Percentiles rank a stretch among this genome's conserved stretches.
Conservation (phyloP, 2,329 filamentous ascomycete genomes). For the Mollisiaceae sp. region DNA sequence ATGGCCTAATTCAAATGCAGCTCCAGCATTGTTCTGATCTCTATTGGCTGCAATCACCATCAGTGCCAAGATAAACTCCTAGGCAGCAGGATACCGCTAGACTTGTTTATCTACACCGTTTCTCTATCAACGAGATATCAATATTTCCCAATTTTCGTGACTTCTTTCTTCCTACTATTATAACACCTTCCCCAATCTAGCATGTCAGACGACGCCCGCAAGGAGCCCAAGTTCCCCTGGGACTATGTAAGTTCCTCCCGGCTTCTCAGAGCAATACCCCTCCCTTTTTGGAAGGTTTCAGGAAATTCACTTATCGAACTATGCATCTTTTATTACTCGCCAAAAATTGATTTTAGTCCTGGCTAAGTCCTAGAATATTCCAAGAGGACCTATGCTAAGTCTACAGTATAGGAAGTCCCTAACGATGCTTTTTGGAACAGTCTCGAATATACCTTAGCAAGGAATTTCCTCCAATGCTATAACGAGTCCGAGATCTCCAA, state of each 20-base stretch:
- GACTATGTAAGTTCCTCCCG: not conserved
- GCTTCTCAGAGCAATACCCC: too few relatives aligned
- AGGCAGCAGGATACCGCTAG: not conserved
- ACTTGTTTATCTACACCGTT: not conserved
- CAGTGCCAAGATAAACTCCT: not conserved
- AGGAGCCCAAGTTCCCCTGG: not conserved
- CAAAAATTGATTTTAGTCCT: too few relatives aligned
- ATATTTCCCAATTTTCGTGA: not conserved
- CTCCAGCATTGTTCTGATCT: too few relatives aligned
- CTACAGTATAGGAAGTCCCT: not conserved
- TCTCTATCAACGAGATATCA: not conserved
- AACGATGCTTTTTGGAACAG: slow-evolving; percentile 4
- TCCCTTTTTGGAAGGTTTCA: too few relatives aligned
- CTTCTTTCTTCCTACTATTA: too few relatives aligned
- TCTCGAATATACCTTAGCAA: not conserved
- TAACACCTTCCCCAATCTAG: not conserved
- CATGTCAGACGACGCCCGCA: slow-evolving; percentile 4
- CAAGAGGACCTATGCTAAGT: too few relatives aligned
- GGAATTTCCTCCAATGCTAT: slow-evolving; percentile 1
- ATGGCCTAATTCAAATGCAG: too few relatives aligned
- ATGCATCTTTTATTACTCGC: too few relatives aligned
- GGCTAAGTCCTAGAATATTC: too few relatives aligned
- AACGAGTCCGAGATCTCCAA: not conserved
- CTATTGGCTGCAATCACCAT: not conserved
- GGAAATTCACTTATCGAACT: too few relatives aligned